Evolutionary conservation across 1,139 yeast species (phyloP).

Genomic region (Pichiaceae sp.): DNA sequence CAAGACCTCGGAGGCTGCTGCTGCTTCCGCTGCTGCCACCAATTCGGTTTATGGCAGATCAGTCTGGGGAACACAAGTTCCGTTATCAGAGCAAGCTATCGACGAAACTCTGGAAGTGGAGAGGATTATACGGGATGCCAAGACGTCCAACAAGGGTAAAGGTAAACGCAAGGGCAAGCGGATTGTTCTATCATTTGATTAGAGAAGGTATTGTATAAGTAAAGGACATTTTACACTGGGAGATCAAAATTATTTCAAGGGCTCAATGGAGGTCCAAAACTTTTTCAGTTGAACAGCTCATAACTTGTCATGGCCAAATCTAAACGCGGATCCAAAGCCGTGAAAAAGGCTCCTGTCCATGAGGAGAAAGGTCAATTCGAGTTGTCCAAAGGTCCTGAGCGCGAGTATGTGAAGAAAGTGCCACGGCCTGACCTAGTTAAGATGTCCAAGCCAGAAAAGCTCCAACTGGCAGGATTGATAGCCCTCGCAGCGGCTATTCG

Average conservation of each 20-base stretch:
- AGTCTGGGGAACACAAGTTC: slow-evolving; percentile 56
- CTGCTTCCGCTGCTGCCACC: not conserved
- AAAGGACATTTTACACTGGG: not conserved
- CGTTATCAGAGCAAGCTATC: slow-evolving; percentile 29
- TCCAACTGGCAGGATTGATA: slow-evolving; percentile 4
- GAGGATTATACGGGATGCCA: slow-evolving; percentile 42
- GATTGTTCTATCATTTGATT: slow-evolving; percentile 20
- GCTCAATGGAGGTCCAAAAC: too few relatives aligned
- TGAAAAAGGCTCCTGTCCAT: too few relatives aligned
- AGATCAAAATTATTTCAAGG: too few relatives aligned
- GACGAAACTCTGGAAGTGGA: slow-evolving; percentile 32
- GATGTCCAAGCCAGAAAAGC: slow-evolving; percentile 2
- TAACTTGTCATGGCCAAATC: too few relatives aligned
- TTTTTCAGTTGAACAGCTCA: too few relatives aligned
- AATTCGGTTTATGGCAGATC: slow-evolving; percentile 27
- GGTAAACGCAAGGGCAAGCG: slow-evolving; percentile 30
- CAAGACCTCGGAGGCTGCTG: not conserved
- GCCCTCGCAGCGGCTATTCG: slow-evolving; percentile 23
- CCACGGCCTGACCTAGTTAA: not conserved
- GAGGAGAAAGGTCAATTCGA: slow-evolving; percentile 1
- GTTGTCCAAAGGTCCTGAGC: slow-evolving; percentile 5
- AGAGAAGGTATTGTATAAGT: not conserved
- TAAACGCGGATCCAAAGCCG: too few relatives aligned
- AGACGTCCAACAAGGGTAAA: slow-evolving; percentile 27
- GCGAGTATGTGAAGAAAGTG: slow-evolving; percentile 1